Conservation (phyloP, 768 basidiomycete species). For the Hericium erinaceus region DNA sequence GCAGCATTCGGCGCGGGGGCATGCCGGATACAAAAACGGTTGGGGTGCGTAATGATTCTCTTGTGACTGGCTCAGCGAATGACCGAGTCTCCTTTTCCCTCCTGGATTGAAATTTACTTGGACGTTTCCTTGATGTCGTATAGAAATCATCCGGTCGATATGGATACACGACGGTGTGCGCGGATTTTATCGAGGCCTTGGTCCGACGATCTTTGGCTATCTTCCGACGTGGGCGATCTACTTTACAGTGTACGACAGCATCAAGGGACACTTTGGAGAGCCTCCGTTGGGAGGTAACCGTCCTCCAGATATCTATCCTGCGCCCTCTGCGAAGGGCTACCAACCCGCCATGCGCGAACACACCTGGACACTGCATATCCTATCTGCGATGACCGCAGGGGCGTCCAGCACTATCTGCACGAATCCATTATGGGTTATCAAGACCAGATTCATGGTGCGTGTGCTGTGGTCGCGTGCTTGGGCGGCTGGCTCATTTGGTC, state of each 20-base stretch:
- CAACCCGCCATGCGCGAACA: conserved; percentile 75
- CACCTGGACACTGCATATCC: conserved; percentile 80
- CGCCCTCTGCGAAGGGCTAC: conserved; percentile 79
- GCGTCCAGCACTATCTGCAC: conserved; percentile 89
- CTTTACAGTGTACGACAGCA: conserved; percentile 94
- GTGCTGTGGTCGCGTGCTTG: too few species aligned
- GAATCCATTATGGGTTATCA: conserved; percentile 97
- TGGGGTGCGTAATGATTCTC: conserved; percentile 5
- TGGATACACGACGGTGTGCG: conserved; percentile 62
- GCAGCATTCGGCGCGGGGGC: conserved; percentile 63
- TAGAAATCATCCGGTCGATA: conserved; percentile 38
- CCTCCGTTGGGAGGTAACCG: conserved; percentile 34
- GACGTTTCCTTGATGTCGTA: conserved; percentile 11
- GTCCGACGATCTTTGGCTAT: conserved; percentile 93
- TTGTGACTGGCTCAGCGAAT: background rate
- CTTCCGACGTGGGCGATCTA: conserved; percentile 99
- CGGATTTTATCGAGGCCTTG: conserved; percentile 93
- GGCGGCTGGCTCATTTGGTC: conserved; percentile 8
- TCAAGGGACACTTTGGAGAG: conserved; percentile 78
- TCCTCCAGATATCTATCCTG: conserved; percentile 61
- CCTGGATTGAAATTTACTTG: conserved; percentile 7
- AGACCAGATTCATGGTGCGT: conserved; percentile 95
- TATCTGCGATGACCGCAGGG: conserved; percentile 94
- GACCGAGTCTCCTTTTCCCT: background rate
- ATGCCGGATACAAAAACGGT: conserved; percentile 47